phyloP scores from a whole-genome alignment of 495 filamentous ascomycete species.

The Penicillium cosmopolitanum region DNA sequence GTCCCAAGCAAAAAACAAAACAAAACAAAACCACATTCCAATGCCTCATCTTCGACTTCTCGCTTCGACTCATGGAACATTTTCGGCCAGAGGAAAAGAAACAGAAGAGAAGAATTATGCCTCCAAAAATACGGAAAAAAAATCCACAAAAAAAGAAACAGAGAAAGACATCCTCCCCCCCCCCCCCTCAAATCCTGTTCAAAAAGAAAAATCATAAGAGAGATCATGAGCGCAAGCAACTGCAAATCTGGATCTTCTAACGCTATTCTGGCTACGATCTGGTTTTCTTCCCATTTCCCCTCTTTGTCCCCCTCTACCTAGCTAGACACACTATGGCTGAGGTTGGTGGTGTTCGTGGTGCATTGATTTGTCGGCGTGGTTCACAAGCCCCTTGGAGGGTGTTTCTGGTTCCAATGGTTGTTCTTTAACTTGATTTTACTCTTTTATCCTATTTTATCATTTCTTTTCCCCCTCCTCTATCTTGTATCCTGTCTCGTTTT shows the following conservation, averaged over 20 bases:
- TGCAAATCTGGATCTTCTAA: conserved; percentile 37
- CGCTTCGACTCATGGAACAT: conserved; percentile 4
- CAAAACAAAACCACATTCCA: neutral
- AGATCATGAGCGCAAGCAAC: conserved; percentile 39
- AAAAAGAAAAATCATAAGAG: conserved; percentile 26
- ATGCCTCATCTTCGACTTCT: neutral
- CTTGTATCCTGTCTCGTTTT: neutral
- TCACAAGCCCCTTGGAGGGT: conserved; percentile 10
- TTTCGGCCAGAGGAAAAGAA: neutral
- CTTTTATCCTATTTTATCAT: conserved; percentile 22
- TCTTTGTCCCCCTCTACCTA: conserved; percentile 38
- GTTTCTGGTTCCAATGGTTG: conserved; percentile 2
- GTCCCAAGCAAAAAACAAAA: neutral
- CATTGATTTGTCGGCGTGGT: conserved; percentile 41
- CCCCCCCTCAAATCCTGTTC: neutral
- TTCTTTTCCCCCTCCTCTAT: conserved; percentile 12
- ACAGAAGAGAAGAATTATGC: neutral
- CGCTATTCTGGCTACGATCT: conserved; percentile 34
- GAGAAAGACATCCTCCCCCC: neutral
- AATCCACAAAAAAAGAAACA: conserved; percentile 24
- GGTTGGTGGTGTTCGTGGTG: conserved; percentile 53
- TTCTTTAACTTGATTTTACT: conserved; percentile 22
- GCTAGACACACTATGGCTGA: conserved; percentile 36
- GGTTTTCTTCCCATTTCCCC: conserved; percentile 38
- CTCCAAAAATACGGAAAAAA: conserved; percentile 14